These are phyloP conservation scores for Sugiyamaella paludigena DNA, from an alignment of 1,139 yeast genomes.

Conservation along the genomic window DNA sequence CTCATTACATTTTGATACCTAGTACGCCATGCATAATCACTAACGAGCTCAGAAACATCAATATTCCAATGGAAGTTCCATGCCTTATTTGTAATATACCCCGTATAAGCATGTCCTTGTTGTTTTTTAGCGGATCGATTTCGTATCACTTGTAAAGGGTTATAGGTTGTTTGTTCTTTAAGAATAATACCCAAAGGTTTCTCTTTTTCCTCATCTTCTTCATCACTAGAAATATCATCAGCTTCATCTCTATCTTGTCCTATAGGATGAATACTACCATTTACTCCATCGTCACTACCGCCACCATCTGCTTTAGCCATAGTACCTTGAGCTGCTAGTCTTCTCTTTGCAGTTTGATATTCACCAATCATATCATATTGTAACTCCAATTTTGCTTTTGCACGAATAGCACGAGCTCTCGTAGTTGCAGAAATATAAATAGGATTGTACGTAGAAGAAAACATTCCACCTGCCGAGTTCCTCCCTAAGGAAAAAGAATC, in stretches of 20 bases:
- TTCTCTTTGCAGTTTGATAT: constrained; percentile 28
- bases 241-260: neutral
- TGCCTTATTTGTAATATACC: constrained; percentile 7
- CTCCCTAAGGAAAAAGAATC: no score
- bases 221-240: neutral
- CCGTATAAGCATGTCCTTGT: constrained; percentile 14
- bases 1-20: constrained; percentile 62
- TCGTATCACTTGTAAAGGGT: constrained; percentile 77
- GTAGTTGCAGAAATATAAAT: constrained; percentile 36
- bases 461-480: no score
- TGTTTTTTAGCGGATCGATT: constrained; percentile 47
- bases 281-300: neutral
- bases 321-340: neutral
- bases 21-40: constrained; percentile 65
- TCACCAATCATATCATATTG: constrained; percentile 52
- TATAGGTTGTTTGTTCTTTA: constrained; percentile 42
- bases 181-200: constrained; percentile 5
- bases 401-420: constrained; percentile 51
- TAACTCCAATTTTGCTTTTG: constrained; percentile 49
- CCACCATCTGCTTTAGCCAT: neutral
- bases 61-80: constrained; percentile 58
- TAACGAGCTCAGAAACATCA: constrained; percentile 58
- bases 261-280: neutral
- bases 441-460: neutral
- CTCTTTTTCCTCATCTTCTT: constrained; percentile 10